phyloP scores from a whole-genome alignment of 78 protist genomes.

The Dictyostelium intermedium region DNA sequence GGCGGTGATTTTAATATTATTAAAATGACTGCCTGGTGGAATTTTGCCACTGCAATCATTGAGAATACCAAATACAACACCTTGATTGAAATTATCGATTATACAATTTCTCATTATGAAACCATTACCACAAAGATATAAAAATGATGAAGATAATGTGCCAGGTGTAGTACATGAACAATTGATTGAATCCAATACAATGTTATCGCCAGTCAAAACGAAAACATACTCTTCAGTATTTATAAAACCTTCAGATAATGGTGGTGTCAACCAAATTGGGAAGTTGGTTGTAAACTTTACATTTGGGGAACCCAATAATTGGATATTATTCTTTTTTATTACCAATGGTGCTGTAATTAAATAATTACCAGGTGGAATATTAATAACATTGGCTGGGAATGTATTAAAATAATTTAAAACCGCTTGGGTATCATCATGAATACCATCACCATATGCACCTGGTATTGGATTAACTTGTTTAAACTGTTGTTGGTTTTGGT shows the following conservation, averaged over 20 bases:
- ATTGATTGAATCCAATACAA: slow-evolving; percentile 24
- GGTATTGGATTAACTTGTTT: slow-evolving; percentile 20
- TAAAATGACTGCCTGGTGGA: background rate
- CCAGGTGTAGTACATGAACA: background rate
- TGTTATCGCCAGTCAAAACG: slow-evolving; percentile 12
- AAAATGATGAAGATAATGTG: background rate
- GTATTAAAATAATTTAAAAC: slow-evolving; percentile 17
- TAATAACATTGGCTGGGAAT: background rate
- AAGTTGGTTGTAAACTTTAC: slow-evolving; percentile 27
- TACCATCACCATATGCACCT: slow-evolving; percentile 77
- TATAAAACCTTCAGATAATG: slow-evolving; percentile 4
- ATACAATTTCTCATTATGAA: slow-evolving; percentile 31
- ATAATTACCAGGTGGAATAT: slow-evolving; percentile 68
- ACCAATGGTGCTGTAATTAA: slow-evolving; percentile 8
- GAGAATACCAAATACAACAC: slow-evolving; percentile 24
- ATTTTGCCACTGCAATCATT: background rate
- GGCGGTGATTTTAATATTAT: background rate
- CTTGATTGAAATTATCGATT: slow-evolving; percentile 60
- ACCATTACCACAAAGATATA: slow-evolving; percentile 23
- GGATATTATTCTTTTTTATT: slow-evolving; percentile 1
- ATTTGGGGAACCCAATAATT: slow-evolving; percentile 10
- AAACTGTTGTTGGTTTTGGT: background rate
- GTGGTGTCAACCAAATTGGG: background rate
- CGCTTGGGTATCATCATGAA: slow-evolving; percentile 60
- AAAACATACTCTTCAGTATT: slow-evolving; percentile 26